Base-by-base conservation (phyloP, 805 yeast species). In the Kuraishia ogatae region DNA sequence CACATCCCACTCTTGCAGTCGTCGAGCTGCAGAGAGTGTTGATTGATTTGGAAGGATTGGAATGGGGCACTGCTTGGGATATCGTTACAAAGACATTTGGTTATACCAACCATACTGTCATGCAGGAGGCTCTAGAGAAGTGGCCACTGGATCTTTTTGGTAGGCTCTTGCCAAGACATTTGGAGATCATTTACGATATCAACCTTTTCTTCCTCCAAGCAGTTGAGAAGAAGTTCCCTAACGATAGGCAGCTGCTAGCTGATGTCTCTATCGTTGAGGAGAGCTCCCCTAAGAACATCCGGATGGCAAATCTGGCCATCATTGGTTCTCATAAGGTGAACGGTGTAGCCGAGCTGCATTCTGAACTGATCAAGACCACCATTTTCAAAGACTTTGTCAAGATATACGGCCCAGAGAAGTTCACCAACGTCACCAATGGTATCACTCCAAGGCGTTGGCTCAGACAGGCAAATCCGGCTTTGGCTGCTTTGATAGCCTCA, bases 391-490 rank as follows among this genome's bases (percentile, higher is more conserved):
- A 92, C 71, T 91, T 91, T 67, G 97, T 91, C 55, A 79, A 78
- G 58, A 78, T 91, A 43, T 91, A 81, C 63, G 97, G 97, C 52
- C 65, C 77, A 22, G 89, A 88, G 59, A 89, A 87, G 71, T 91
- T 91, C 71, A 88, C 89, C 53, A 91, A 91, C 64, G 97, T 91
- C 58, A 91, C 97, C 52, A 91, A 91, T 70, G 97, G 97, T 73
- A 84, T 91, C 66, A 91, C 97, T 2, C 97, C 97, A 62, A 84
- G 97, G 78, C 85, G 97, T 73, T 91, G 97, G 97, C 80, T 91
- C 67, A 85, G 83, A 68, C 96, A 91, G 73, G 96, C 97, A 53
- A 92, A 91, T 70, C 97, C 97, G 11, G 77, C 76, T 61, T 76
- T 91, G 62, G 80, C 94, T 19, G 74, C 71, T n/a, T 77, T 91